Conservation (phyloP, 768 basidiomycete genomes). For the Tubosaeta sp. region DNA sequence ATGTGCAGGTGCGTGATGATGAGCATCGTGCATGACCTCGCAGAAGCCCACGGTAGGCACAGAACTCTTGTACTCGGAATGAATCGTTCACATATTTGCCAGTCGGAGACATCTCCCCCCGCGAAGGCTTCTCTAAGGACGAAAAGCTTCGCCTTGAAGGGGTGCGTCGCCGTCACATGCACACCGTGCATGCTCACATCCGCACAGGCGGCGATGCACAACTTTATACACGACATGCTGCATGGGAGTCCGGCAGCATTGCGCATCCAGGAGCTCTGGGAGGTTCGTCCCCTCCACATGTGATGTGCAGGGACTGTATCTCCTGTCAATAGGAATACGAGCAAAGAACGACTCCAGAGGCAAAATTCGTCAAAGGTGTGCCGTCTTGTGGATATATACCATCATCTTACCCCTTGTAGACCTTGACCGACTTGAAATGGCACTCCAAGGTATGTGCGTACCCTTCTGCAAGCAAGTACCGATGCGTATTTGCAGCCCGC, state of each 20-base stretch:
- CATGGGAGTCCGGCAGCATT: conserved; percentile 66
- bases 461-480: too few relatives aligned
- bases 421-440: conserved; percentile 86
- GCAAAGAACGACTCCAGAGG: conserved; percentile 64
- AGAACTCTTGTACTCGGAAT: background rate
- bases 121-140: conserved; percentile 76
- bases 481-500: conserved; percentile 40
- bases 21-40: conserved; percentile 89
- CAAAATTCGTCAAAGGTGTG: conserved; percentile 83
- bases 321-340: conserved; percentile 71
- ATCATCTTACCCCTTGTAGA: conserved; percentile 40
- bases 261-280: conserved; percentile 67
- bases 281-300: conserved; percentile 29
- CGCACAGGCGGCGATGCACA: conserved; percentile 79
- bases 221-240: conserved; percentile 88
- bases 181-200: background rate
- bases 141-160: conserved; percentile 78
- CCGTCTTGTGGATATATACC: background rate
- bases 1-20: conserved; percentile 75
- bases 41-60: conserved; percentile 79
- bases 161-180: conserved; percentile 33
- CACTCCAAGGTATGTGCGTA: conserved; percentile 57
- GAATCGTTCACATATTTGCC: background rate
- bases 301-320: background rate
- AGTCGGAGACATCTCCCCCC: conserved; percentile 94